phyloP scores from a whole-genome alignment of 2,329 filamentous ascomycete genomes.

The Grosmannia penicillata region DNA sequence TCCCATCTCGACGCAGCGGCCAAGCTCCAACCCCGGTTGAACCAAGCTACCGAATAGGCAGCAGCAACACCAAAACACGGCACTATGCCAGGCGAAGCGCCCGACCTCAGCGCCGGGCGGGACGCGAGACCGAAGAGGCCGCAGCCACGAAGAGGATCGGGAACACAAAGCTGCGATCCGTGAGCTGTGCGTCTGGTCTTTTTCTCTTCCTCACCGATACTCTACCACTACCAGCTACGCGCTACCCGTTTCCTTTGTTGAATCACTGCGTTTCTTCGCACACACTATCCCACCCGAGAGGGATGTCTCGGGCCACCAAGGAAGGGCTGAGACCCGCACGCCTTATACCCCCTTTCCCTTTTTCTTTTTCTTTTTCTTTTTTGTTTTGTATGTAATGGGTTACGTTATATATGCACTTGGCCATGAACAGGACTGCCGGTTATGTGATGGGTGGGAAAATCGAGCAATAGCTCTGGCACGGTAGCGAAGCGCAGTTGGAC shows the following conservation, averaged over 20 bases:
- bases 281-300: no score
- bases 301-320: neutral
- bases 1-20: no score
- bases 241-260: neutral
- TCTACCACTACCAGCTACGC: no score
- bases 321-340: neutral
- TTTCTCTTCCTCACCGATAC: neutral
- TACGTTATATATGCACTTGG: slow-evolving; percentile 3
- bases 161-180: no score
- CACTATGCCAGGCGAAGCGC: no score
- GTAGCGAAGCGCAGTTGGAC: neutral
- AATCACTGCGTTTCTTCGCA: neutral
- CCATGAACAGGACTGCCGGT: slow-evolving; percentile 1
- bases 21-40: no score
- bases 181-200: no score
- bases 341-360: slow-evolving; percentile 1
- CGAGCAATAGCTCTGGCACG: neutral
- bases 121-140: no score
- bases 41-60: no score
- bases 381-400: slow-evolving; percentile 1
- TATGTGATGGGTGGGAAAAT: neutral
- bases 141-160: no score
- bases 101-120: no score
- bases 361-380: neutral
- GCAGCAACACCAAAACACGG: no score